A percentile compares a stretch with the other conserved stretches of the same genome.
These are phyloP conservation scores for Jimgerdemannia flammicorona DNA, from an alignment of 192 early-diverging fungal species.

Conservation along the genomic window DNA sequence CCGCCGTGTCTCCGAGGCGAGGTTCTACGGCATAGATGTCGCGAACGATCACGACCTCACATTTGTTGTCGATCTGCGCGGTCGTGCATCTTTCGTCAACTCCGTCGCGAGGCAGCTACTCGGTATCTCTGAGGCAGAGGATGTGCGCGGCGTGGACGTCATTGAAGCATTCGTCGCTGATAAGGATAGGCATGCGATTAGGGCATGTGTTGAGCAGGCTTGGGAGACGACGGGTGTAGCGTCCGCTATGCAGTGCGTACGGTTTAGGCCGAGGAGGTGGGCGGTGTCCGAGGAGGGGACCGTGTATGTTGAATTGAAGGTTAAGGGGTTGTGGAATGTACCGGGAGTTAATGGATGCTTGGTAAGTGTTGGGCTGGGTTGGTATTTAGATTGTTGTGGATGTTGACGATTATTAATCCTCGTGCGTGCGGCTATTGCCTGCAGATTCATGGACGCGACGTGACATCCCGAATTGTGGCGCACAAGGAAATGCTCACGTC, in stretches of 20 bases:
- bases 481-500: slow-evolving; percentile 4
- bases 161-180: slow-evolving; percentile 4
- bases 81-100: not conserved
- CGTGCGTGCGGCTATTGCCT: not conserved
- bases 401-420: not conserved
- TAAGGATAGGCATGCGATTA: slow-evolving; percentile 6
- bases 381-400: not conserved
- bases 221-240: slow-evolving; percentile 4
- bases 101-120: not conserved
- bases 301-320: slow-evolving; percentile 10
- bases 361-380: slow-evolving; percentile 4
- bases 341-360: slow-evolving; percentile 10
- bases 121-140: not conserved
- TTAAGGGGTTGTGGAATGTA: slow-evolving; percentile 9
- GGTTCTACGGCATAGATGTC: not conserved
- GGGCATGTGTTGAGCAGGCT: not conserved
- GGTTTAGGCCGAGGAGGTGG: not conserved
- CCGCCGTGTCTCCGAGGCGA: not conserved
- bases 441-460: slow-evolving; percentile 8
- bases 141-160: not conserved
- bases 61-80: slow-evolving; percentile 3
- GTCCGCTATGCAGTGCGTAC: slow-evolving; percentile 2
- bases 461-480: not conserved
- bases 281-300: not conserved
- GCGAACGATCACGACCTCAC: not conserved